Conservation (phyloP, 129 eudicot genomes). For the Deinandra increscens region DNA sequence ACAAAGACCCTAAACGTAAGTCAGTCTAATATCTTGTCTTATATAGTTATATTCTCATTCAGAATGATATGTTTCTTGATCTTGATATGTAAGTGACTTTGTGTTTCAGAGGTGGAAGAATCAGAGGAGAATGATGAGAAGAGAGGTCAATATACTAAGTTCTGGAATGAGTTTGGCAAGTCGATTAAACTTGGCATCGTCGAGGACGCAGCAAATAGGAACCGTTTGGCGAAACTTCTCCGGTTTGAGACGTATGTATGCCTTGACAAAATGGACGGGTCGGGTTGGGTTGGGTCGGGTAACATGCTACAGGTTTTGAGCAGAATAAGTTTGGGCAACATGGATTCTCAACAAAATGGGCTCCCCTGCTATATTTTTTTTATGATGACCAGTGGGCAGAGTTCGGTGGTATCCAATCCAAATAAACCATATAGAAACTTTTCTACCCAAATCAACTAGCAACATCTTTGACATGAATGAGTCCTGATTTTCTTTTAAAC, state of each 20-base stretch:
- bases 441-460: too few species aligned
- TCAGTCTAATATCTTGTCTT: neutral
- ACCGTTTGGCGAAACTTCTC: conserved; percentile 92
- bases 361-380: too few species aligned
- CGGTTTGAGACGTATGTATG: conserved; percentile 74
- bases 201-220: conserved; percentile 91
- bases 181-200: conserved; percentile 90
- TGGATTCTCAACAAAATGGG: too few species aligned
- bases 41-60: too few species aligned
- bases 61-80: neutral
- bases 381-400: too few species aligned
- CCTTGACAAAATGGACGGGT: too few species aligned
- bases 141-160: conserved; percentile 92
- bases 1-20: conserved; percentile 67
- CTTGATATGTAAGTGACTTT: neutral
- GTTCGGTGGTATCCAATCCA: too few species aligned
- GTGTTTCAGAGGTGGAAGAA: conserved; percentile 70
- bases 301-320: too few species aligned
- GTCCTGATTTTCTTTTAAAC: neutral
- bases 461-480: too few species aligned
- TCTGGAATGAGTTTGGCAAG: conserved; percentile 98
- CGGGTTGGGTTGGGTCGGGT: too few species aligned
- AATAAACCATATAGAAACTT: too few species aligned
- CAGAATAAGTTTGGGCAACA: too few species aligned
- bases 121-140: conserved; percentile 71